Evolutionary conservation across 2,329 filamentous ascomycete genomes (phyloP), one percentile per base, ranked within the genome.

Genomic region (Cercospora nicotianae): DNA sequence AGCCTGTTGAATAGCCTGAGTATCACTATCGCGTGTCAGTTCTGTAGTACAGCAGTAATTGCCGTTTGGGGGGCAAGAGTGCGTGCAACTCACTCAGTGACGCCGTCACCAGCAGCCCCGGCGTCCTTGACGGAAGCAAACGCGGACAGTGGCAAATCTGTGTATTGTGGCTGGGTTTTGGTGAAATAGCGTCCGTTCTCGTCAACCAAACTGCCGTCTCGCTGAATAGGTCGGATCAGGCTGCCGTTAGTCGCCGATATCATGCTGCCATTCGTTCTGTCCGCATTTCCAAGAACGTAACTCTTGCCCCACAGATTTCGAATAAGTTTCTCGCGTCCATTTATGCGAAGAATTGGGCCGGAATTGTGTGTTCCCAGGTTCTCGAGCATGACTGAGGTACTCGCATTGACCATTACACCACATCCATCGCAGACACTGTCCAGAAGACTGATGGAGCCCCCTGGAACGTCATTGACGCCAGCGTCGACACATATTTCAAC

Each of bases 91-190:
- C 20, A 62, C 60, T 72, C 66, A 16, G 55, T 70, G 31, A 69
- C 51, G 51, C 68, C 70, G 57, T 72, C 70, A 60, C 74, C 74
- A 64, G 67, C 68, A 31, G 74, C 74, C n/a, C 74, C 70, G 31
- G 83, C 82, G 13, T 77, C 77, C 71, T 83, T 85, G 58, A 85
- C 77, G 64, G 83, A 85, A 36, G 84, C 75, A 42, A 85, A 77
- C 60, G 83, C 78, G 33, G 77, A 75, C 7, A 77, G 73, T 7
- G 77, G 75, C 67, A 81, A 82, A 39, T 82, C 75, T 3, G 77
- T 74, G 63, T 84, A 85, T 58, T 80, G 83, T 9, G 81, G 83
- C 3, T 79, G 75, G 6, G 75, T 68, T 63, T 78, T 77, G 13
- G 78, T 80, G 60, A 83, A 80, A 67, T 82, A 85, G 18, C 78